Conservation (phyloP, 169 alveolate species). For the Ichthyophthirius multifiliis region DNA sequence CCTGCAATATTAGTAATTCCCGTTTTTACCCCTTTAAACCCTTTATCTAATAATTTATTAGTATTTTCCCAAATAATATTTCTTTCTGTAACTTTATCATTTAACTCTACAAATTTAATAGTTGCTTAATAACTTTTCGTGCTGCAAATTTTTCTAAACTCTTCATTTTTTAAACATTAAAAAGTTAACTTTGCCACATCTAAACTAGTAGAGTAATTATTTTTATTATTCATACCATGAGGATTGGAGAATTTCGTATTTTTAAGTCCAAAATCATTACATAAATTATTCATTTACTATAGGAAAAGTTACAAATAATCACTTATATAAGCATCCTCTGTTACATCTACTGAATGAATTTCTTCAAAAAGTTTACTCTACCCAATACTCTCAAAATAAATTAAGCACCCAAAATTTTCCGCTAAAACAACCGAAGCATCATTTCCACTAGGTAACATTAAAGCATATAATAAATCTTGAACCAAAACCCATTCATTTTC, state of each 20-base stretch:
- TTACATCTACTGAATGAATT: constrained; percentile 19
- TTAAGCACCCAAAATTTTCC: constrained; percentile 37
- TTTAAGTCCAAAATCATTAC: constrained; percentile 26
- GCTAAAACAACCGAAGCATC: constrained; percentile 57
- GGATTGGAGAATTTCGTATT: constrained; percentile 55
- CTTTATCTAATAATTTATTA: constrained; percentile 56
- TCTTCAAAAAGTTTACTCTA: background rate
- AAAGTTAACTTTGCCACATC: constrained; percentile 45
- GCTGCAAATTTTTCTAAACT: constrained; percentile 24
- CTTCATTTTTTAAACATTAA: constrained; percentile 20
- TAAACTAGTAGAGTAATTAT: constrained; percentile 47
- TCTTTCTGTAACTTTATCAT: constrained; percentile 16
- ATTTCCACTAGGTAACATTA: constrained; percentile 76
- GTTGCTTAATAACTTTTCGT: background rate
- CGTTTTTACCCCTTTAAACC: constrained; percentile 65
- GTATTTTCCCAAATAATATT: constrained; percentile 55
- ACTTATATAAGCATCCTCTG: background rate
- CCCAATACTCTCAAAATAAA: constrained; percentile 10
- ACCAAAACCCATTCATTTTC: constrained; percentile 51
- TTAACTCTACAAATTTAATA: background rate
- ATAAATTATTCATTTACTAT: constrained; percentile 55
- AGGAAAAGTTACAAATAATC: constrained; percentile 37
- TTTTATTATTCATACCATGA: constrained; percentile 58
- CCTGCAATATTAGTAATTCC: constrained; percentile 67
- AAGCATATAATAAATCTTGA: constrained; percentile 56